Evolutionary conservation across 306 rosid genomes (phyloP).

Genomic region (Cajanus cajan): DNA sequence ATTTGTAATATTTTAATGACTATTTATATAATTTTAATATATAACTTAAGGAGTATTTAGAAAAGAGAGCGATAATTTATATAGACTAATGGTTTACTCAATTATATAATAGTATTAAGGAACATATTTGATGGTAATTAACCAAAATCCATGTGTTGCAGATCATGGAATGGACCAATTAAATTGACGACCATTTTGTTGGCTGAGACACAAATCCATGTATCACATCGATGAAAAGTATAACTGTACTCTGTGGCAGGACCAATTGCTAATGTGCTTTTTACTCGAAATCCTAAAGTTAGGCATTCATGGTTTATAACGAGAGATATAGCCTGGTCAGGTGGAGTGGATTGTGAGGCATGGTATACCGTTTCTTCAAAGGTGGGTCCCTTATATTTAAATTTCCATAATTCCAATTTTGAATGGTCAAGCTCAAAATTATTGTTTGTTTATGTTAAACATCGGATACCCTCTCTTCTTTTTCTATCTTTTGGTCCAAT

Average conservation of each 20-base stretch:
- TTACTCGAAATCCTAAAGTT: slow-evolving; percentile 26
- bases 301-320: slow-evolving; percentile 40
- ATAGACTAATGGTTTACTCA: no score
- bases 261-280: slow-evolving; percentile 8
- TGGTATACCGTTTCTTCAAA: slow-evolving; percentile 13
- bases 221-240: slow-evolving; percentile 55
- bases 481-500: neutral
- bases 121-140: neutral
- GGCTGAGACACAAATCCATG: slow-evolving; percentile 23
- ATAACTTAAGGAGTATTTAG: no score
- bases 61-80: no score
- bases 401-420: slow-evolving; percentile 43
- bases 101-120: no score
- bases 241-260: slow-evolving; percentile 29
- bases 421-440: slow-evolving; percentile 81
- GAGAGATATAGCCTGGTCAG: slow-evolving; percentile 24
- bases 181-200: slow-evolving; percentile 11
- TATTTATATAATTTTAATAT: no score
- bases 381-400: slow-evolving; percentile 37
- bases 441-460: slow-evolving; percentile 51
- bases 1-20: no score
- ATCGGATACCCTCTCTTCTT: slow-evolving; percentile 56
- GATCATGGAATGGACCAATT: no score
- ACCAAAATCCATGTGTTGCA: neutral
- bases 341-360: slow-evolving; percentile 25